Percentiles rank a stretch among this genome's conserved stretches.
Conservation (phyloP, 2,329 filamentous ascomycete species). For the Paracoccidioides brasiliensis region DNA sequence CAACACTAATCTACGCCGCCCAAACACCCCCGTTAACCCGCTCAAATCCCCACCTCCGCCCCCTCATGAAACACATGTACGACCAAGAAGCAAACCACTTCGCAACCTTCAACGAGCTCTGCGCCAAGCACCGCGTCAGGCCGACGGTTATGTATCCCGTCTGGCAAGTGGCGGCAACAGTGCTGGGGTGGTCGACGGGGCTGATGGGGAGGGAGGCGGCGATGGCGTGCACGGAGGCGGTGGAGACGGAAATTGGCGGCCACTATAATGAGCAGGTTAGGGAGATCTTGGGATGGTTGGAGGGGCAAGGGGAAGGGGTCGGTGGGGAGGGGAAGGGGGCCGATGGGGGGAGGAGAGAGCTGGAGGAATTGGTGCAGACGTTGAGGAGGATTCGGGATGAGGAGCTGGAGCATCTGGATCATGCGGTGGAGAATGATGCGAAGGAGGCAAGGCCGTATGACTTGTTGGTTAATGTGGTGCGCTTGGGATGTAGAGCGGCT, state of each 20-base stretch:
- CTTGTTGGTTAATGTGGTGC: constrained; percentile 72
- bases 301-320: constrained; percentile 61
- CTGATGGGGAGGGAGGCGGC: constrained; percentile 83
- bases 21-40: constrained; percentile 72
- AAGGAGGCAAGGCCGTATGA: constrained; percentile 84
- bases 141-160: constrained; percentile 86
- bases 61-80: constrained; percentile 96
- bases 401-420: constrained; percentile 91
- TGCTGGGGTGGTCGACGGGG: constrained; percentile 79
- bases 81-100: constrained; percentile 89
- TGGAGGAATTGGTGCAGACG: constrained; percentile 57
- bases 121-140: constrained; percentile 76
- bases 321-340: constrained; percentile 62
- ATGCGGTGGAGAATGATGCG: constrained; percentile 85
- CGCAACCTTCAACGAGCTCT: constrained; percentile 66
- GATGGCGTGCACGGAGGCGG: constrained; percentile 97
- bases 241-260: constrained; percentile 92
- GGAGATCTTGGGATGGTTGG: constrained; percentile 65
- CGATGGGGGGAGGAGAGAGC: constrained; percentile 67
- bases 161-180: constrained; percentile 69
- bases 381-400: constrained; percentile 82
- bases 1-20: constrained; percentile 81
- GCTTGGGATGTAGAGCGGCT: constrained; percentile 78
- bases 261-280: constrained; percentile 94
- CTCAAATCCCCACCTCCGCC: constrained; percentile 73